Evolutionary conservation across 805 yeast genomes (phyloP).

Genomic region (Yamadazyma kitorensis): DNA sequence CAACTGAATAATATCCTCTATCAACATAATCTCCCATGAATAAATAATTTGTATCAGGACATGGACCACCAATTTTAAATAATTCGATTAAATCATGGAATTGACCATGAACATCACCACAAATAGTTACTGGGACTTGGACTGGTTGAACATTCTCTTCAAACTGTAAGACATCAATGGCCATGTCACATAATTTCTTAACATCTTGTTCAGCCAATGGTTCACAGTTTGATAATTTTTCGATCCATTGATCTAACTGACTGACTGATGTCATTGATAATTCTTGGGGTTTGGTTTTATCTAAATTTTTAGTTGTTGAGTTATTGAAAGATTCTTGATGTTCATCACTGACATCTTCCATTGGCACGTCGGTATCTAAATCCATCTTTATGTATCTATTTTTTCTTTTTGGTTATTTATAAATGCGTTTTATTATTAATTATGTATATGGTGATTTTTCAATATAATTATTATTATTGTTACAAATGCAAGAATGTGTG

Average conservation of each 20-base stretch:
- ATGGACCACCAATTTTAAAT: conserved; percentile 79
- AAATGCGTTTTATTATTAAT: no score
- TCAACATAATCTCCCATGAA: conserved; percentile 77
- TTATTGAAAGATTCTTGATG: conserved; percentile 28
- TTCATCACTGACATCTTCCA: conserved; percentile 71
- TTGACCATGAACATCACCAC: conserved; percentile 97
- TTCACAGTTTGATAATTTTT: conserved; percentile 71
- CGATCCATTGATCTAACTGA: conserved; percentile 88
- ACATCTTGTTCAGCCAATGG: conserved; percentile 81
- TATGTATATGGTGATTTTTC: no score
- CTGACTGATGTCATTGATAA: conserved; percentile 46
- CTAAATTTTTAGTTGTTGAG: conserved; percentile 13
- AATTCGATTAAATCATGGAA: conserved; percentile 92
- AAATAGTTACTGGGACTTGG: conserved; percentile 91
- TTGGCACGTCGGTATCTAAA: conserved; percentile 75
- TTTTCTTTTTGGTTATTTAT: not conserved
- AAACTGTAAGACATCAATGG: conserved; percentile 82
- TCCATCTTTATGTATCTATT: conserved; percentile 47
- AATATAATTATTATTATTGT: no score
- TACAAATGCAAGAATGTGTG: no score
- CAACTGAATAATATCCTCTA: conserved; percentile 87
- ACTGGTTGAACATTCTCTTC: conserved; percentile 97
- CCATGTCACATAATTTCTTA: conserved; percentile 79
- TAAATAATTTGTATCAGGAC: conserved; percentile 47
- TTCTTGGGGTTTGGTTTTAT: conserved; percentile 16